Evolutionary conservation across 1,284 basidiomycete genomes (phyloP), one percentile per base, ranked within the genome.

Genomic region (Leccinum pachyderme): DNA sequence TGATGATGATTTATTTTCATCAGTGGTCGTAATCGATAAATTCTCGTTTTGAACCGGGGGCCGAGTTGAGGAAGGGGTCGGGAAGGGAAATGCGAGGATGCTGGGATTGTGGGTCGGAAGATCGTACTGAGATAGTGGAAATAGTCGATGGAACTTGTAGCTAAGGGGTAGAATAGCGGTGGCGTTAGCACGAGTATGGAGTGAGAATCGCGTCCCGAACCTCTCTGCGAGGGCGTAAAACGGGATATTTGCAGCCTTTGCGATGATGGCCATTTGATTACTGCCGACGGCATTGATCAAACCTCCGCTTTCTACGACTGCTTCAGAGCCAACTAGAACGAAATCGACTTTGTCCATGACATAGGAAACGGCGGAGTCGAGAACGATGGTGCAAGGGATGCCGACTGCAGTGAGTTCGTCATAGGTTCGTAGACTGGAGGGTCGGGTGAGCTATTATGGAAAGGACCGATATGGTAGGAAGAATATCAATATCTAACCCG

Each of bases 141-240:
- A 98, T 65, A 97, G 80, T 59, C 97, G 89, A 67, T 98, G 88
- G 73, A 99, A 98, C 77, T 99, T 99, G 82, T 95, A 99, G 72
- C 92, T 71, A 58, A 62, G 66, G 63, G 53, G 59, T 27, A 48
- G 49, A 54, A 63, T 54, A 53, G 55, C 50, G 47, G 56, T 61
- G 59, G 58, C 56, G 56, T 71, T 54, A 69, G 61, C 53, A 62
- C 56, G 62, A 55, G 54, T 59, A 47, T 18, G 54, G 51, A 47
- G 53, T 57, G 56, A 51, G 59, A 62, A 57, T 56, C 48, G 60
- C 43, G 56, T 59, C 56, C 67, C 75, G 59, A 58, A 89, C 91
- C 89, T 94, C 77, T 99, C 95, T 31, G 95, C 95, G 41, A 98
- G 81, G 31, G 95, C 95, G 74, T 98, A 99, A 71, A 99, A 95